Evolutionary conservation across 306 rosid genomes (phyloP).

Genomic region (Vigna reflexopilosa): DNA sequence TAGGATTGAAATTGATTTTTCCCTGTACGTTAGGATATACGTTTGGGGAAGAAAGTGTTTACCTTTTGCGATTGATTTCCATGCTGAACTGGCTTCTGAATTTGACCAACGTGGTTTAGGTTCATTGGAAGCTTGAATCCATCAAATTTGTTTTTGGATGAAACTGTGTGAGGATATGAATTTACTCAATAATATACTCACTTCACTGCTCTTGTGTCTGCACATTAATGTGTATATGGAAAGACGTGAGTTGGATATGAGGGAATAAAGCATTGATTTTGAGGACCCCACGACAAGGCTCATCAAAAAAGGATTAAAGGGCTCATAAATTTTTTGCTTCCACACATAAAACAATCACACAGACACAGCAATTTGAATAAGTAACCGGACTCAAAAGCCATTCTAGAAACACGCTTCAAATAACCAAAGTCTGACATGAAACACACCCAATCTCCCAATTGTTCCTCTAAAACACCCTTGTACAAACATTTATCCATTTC

Average conservation of each 20-base stretch:
- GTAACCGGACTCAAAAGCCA: conserved; percentile 31
- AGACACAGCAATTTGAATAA: neutral
- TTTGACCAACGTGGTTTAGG: conserved; percentile 47
- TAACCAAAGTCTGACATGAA: conserved; percentile 1
- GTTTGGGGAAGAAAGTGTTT: conserved; percentile 45
- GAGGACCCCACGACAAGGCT: conserved; percentile 56
- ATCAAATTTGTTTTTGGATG: neutral
- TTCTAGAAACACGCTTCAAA: conserved; percentile 38
- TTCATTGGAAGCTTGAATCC: conserved; percentile 46
- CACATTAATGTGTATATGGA: neutral
- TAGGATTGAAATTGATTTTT: conserved; percentile 40
- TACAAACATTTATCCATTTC: no score
- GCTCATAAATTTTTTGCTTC: conserved; percentile 41
- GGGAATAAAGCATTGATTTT: conserved; percentile 56
- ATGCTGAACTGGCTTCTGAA: conserved; percentile 48
- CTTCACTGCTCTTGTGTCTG: neutral
- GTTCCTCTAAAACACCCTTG: no score
- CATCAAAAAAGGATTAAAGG: conserved; percentile 43
- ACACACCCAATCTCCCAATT: neutral
- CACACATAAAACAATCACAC: conserved; percentile 18
- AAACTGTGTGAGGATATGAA: neutral
- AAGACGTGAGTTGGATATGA: conserved; percentile 38
- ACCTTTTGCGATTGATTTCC: conserved; percentile 46
- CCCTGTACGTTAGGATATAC: conserved; percentile 38
- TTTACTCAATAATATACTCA: conserved; percentile 8